Percentiles rank a stretch among this genome's conserved stretches.
Evolutionary conservation across 345 rosid genomes (phyloP).

Genomic region (Boechera retrofracta): DNA sequence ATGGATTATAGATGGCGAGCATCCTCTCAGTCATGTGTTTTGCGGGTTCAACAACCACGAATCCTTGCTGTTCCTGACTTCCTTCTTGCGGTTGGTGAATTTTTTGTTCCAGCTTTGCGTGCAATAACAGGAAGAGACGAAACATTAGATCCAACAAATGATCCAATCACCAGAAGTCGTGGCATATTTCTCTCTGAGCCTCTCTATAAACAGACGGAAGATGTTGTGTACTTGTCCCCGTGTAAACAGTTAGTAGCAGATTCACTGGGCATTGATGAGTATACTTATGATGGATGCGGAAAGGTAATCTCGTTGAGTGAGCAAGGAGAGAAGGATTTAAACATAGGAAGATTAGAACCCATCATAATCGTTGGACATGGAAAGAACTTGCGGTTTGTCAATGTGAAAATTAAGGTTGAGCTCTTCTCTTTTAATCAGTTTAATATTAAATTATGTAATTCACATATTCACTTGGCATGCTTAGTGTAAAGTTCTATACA

Average conservation of each 20-base stretch:
- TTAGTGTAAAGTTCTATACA: constrained; percentile 3
- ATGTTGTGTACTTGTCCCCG: constrained; percentile 83
- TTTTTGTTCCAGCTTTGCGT: constrained; percentile 92
- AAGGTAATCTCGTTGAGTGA: constrained; percentile 70
- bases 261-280: constrained; percentile 79
- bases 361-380: constrained; percentile 89
- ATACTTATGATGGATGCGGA: constrained; percentile 91
- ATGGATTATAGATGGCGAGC: constrained; percentile 95
- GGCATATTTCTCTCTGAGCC: constrained; percentile 73
- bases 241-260: constrained; percentile 81
- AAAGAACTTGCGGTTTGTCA: constrained; percentile 85
- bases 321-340: constrained; percentile 54
- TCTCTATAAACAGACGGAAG: constrained; percentile 76
- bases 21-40: constrained; percentile 85
- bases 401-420: constrained; percentile 87
- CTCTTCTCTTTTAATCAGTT: constrained; percentile 18
- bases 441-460: background rate
- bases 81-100: constrained; percentile 92
- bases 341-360: constrained; percentile 61
- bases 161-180: constrained; percentile 75
- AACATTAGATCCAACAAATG: constrained; percentile 88
- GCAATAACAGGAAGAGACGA: constrained; percentile 93
- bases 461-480: constrained; percentile 23
- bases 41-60: constrained; percentile 94
- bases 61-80: constrained; percentile 96